A percentile compares a stretch with the other conserved stretches of the same genome.
Evolutionary conservation across 331 rosid genomes (phyloP).

Genomic region (Saraca asoca): DNA sequence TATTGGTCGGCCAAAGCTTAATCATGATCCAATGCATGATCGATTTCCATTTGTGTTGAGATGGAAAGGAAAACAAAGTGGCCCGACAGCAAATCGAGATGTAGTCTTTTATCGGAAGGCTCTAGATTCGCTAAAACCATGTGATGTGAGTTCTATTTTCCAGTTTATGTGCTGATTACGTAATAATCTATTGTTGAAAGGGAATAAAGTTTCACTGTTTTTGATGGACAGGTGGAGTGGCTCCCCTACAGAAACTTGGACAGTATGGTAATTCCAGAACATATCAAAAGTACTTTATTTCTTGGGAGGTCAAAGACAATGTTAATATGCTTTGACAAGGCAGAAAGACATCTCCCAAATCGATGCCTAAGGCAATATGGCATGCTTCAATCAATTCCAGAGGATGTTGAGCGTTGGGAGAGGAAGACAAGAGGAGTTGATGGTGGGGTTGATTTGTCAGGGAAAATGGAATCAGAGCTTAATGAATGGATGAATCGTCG

Average conservation of each 20-base stretch:
- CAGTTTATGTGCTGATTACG: constrained; percentile 8
- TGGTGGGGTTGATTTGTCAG: constrained; percentile 96
- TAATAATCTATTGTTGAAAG: constrained; percentile 16
- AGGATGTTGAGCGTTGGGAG: constrained; percentile 91
- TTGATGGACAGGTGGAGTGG: constrained; percentile 83
- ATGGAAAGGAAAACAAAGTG: constrained; percentile 98
- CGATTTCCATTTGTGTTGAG: constrained; percentile 53
- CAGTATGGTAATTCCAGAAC: constrained; percentile 85
- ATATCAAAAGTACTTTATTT: constrained; percentile 66
- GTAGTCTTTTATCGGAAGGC: constrained; percentile 92
- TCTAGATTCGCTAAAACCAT: constrained; percentile 81
- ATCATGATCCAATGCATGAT: constrained; percentile 55
- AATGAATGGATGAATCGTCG: constrained; percentile 80
- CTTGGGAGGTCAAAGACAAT: constrained; percentile 92
- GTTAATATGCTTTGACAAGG: constrained; percentile 98
- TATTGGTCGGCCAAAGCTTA: constrained; percentile 95
- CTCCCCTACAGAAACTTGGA: constrained; percentile 84
- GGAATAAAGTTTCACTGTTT: constrained; percentile 34
- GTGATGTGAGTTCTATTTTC: constrained; percentile 62
- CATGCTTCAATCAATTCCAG: constrained; percentile 85
- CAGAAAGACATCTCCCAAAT: constrained; percentile 89
- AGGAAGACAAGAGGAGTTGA: constrained; percentile 99
- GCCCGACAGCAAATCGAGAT: constrained; percentile 97
- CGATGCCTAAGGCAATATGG: constrained; percentile 93
- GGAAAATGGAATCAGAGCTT: constrained; percentile 91